A percentile compares a stretch with the other conserved stretches of the same genome.
phyloP scores from a whole-genome alignment of 2,329 filamentous ascomycete species.

The Epichloe gansuensis region DNA sequence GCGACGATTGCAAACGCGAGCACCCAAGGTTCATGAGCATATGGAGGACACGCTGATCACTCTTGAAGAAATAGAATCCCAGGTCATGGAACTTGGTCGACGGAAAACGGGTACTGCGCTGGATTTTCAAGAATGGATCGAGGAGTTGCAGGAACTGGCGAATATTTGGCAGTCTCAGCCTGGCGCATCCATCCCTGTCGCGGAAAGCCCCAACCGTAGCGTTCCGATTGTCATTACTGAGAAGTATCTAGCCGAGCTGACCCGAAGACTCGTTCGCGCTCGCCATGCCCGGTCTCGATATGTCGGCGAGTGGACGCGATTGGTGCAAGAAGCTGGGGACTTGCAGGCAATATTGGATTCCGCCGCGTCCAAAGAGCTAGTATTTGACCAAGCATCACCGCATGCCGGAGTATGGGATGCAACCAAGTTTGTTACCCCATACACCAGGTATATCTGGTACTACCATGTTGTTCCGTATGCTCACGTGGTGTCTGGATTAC shows the following conservation, averaged over 20 bases:
- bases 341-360: constrained; percentile 78
- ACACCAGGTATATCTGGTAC: constrained; percentile 67
- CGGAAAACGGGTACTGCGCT: constrained; percentile 67
- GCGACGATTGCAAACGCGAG: constrained; percentile 61
- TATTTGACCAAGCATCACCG: constrained; percentile 51
- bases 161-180: constrained; percentile 51
- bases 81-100: constrained; percentile 65
- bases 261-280: constrained; percentile 66
- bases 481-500: constrained; percentile 48
- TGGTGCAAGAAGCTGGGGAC: constrained; percentile 61
- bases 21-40: constrained; percentile 73
- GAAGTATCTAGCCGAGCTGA: constrained; percentile 83
- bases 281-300: constrained; percentile 75
- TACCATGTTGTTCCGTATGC: constrained; percentile 59
- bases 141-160: constrained; percentile 73
- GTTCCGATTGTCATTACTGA: constrained; percentile 80
- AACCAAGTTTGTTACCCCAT: constrained; percentile 58
- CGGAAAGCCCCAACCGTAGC: constrained; percentile 30
- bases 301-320: constrained; percentile 68
- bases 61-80: constrained; percentile 68
- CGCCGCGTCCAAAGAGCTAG: constrained; percentile 63
- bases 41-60: constrained; percentile 72
- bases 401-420: constrained; percentile 41
- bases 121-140: constrained; percentile 86
- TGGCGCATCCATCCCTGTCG: constrained; percentile 26